phyloP scores from a whole-genome alignment of 208 protist genomes.

The Herpetomonas tarakana region DNA sequence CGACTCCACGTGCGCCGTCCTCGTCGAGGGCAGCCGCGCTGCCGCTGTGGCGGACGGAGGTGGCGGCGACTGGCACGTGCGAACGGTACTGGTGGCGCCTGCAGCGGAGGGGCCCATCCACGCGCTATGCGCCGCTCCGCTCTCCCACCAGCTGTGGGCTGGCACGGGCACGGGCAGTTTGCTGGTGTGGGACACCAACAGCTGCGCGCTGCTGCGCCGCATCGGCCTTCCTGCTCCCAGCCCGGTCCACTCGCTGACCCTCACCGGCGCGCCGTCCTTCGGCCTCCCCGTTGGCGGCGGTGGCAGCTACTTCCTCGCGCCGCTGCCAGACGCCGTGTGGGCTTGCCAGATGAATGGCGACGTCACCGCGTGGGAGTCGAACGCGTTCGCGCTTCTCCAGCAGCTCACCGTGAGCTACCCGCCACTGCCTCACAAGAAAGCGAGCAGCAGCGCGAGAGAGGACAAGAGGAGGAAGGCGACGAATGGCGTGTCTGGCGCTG shows the following conservation, averaged over 20 bases:
- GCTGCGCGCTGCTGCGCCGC: conserved; percentile 21
- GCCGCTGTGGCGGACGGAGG: too few relatives aligned
- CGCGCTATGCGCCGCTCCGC: neutral
- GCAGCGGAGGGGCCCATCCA: neutral
- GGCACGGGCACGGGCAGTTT: conserved; percentile 29
- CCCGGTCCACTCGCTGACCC: conserved; percentile 18
- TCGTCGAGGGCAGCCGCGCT: neutral
- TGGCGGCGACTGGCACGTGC: conserved; percentile 13
- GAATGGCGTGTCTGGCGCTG: too few relatives aligned
- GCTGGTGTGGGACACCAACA: conserved; percentile 33
- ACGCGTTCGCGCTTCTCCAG: conserved; percentile 21
- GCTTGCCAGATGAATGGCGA: conserved; percentile 36
- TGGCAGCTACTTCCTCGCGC: neutral
- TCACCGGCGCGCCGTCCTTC: neutral
- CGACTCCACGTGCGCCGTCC: neutral
- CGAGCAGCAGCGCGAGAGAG: too few relatives aligned
- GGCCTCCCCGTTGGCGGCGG: conserved; percentile 5
- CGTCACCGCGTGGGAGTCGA: conserved; percentile 36
- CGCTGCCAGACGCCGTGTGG: conserved; percentile 23
- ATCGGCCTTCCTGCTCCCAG: conserved; percentile 18
- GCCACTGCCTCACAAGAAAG: conserved; percentile 3
- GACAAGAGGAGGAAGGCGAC: too few relatives aligned
- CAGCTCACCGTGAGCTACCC: conserved; percentile 44
- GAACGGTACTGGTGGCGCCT: neutral
- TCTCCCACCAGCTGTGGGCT: conserved; percentile 29